A percentile compares a stretch with the other conserved stretches of the same genome.
Evolutionary conservation across 2,329 filamentous ascomycete species (phyloP).

Genomic region (Penicillium sp.): DNA sequence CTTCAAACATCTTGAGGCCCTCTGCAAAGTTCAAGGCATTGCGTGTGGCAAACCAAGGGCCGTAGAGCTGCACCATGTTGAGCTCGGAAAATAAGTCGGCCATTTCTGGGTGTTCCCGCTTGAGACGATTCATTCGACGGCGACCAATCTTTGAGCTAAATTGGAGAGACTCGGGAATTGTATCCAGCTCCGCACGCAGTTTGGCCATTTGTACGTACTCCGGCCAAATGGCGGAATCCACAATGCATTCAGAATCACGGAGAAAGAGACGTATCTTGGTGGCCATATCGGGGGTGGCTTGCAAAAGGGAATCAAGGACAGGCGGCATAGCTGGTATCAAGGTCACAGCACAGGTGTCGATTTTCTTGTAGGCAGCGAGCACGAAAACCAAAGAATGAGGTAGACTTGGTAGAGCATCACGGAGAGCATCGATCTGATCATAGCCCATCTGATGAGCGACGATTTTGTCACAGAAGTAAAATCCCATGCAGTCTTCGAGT

Average conservation of each 20-base stretch:
- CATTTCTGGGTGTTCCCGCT: background rate
- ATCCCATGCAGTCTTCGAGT: no score
- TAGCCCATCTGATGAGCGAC: no score
- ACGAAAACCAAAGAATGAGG: background rate
- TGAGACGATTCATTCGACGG: no score
- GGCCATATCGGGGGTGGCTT: background rate
- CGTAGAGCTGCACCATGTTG: background rate
- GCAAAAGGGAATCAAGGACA: background rate
- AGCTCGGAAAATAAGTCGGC: background rate
- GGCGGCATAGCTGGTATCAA: background rate
- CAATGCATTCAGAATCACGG: background rate
- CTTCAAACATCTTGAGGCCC: background rate
- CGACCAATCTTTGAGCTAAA: no score
- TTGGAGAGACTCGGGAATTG: no score
- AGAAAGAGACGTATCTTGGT: background rate
- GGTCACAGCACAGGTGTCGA: background rate
- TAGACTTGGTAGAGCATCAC: background rate
- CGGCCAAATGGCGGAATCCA: no score
- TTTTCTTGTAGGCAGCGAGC: background rate
- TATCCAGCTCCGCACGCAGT: no score
- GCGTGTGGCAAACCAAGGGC: background rate
- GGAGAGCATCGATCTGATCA: background rate
- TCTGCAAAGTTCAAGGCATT: background rate
- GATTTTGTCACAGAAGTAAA: no score
- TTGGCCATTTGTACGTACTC: no score